These are phyloP conservation scores for Aspergillus uvarum DNA, from an alignment of 2,329 filamentous ascomycete genomes.

Conservation along the genomic window DNA sequence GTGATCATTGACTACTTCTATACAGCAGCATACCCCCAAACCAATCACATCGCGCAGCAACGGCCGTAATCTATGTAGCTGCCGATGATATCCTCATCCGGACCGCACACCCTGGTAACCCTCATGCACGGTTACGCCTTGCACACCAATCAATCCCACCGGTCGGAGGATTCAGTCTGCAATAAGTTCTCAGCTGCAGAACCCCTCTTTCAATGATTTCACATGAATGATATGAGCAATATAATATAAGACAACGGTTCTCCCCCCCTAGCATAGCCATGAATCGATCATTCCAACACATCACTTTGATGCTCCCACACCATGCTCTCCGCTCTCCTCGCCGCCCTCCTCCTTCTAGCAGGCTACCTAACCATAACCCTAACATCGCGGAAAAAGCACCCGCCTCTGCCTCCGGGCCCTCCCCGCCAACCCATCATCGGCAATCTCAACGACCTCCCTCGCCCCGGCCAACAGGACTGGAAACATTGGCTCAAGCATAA, in stretches of 20 bases:
- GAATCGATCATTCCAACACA: too few relatives aligned
- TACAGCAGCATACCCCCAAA: too few relatives aligned
- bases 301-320: not conserved
- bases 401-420: slow-evolving; percentile 49
- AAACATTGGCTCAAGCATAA: slow-evolving; percentile 45
- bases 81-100: not conserved
- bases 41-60: not conserved
- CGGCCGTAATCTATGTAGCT: not conserved
- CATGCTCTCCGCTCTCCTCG: not conserved
- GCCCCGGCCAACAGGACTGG: slow-evolving; percentile 34
- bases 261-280: too few relatives aligned
- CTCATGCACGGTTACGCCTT: not conserved
- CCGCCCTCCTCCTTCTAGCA: not conserved
- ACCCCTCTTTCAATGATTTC: not conserved
- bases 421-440: slow-evolving; percentile 49
- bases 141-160: not conserved
- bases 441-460: slow-evolving; percentile 50
- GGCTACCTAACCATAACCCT: not conserved
- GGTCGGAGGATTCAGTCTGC: not conserved
- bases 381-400: not conserved
- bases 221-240: not conserved
- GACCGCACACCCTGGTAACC: not conserved
- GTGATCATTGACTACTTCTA: too few relatives aligned
- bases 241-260: too few relatives aligned
- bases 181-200: not conserved